Conservation (phyloP, 192 early-diverging fungal genomes). For the Podila clonocystis region DNA sequence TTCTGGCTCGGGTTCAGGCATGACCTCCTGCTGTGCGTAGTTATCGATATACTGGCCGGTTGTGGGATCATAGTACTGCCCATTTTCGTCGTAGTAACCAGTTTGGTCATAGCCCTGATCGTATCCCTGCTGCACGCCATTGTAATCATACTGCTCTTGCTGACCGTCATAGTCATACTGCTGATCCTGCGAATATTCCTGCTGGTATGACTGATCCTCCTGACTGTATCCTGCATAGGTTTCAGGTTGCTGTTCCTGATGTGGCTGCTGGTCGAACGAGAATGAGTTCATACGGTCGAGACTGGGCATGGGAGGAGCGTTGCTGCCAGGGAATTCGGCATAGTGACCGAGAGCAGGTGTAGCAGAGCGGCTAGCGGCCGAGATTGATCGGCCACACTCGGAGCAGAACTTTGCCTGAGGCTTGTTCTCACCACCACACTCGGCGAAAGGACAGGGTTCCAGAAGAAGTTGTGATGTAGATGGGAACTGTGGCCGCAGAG, state of each 20-base stretch:
- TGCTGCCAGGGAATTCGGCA: slow-evolving; percentile 15
- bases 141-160: slow-evolving; percentile 9
- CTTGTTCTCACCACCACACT: slow-evolving; percentile 65
- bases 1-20: slow-evolving; percentile 28
- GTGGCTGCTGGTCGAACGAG: slow-evolving; percentile 22
- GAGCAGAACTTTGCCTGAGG: slow-evolving; percentile 66
- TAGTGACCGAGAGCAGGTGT: slow-evolving; percentile 49
- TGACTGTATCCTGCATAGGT: not conserved
- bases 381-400: slow-evolving; percentile 64
- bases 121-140: slow-evolving; percentile 19
- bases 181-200: not conserved
- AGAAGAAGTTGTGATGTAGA: slow-evolving; percentile 28
- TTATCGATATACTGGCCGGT: slow-evolving; percentile 29
- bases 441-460: slow-evolving; percentile 55
- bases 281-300: slow-evolving; percentile 36
- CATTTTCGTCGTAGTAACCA: slow-evolving; percentile 37
- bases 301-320: slow-evolving; percentile 26
- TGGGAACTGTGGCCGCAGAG: slow-evolving; percentile 19
- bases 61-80: slow-evolving; percentile 27
- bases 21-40: slow-evolving; percentile 30
- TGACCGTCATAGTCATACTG: not conserved
- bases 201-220: slow-evolving; percentile 4
- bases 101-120: slow-evolving; percentile 31
- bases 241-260: slow-evolving; percentile 1
- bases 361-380: slow-evolving; percentile 42